Evolutionary conservation across 495 filamentous ascomycete species (phyloP).

Genomic region (Hypoxylon perforatum): DNA sequence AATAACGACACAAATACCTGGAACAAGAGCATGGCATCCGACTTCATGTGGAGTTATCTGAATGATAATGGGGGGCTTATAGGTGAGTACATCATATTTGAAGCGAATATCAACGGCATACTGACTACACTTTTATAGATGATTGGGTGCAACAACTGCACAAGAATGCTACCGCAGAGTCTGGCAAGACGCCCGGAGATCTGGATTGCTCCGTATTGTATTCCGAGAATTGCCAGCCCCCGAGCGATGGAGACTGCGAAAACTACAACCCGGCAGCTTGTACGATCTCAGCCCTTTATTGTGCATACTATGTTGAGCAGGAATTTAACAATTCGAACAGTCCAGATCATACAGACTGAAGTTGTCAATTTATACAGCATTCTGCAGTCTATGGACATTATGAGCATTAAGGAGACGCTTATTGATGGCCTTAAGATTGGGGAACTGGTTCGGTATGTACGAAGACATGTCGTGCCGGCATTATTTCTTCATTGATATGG

Average conservation of each 20-base stretch:
- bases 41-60: not conserved
- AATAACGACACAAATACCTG: not conserved
- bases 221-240: conserved; percentile 1
- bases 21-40: not conserved
- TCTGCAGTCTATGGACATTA: conserved; percentile 5
- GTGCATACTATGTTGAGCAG: not conserved
- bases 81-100: not conserved
- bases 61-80: not conserved
- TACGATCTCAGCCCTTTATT: not conserved
- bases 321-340: not conserved
- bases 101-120: not conserved
- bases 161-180: conserved; percentile 3
- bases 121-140: not conserved
- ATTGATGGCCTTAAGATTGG: not conserved
- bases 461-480: no score
- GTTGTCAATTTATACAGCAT: conserved; percentile 9
- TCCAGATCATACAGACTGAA: conserved; percentile 1
- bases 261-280: conserved; percentile 5
- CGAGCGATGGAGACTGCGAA: conserved; percentile 2
- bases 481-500: no score
- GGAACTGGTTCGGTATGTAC: not conserved
- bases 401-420: conserved; percentile 2
- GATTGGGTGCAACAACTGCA: conserved; percentile 8
- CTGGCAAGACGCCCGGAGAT: not conserved
- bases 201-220: conserved; percentile 1